Conservation (phyloP, 75 land plant genomes). For the Pinus albicaulis region DNA sequence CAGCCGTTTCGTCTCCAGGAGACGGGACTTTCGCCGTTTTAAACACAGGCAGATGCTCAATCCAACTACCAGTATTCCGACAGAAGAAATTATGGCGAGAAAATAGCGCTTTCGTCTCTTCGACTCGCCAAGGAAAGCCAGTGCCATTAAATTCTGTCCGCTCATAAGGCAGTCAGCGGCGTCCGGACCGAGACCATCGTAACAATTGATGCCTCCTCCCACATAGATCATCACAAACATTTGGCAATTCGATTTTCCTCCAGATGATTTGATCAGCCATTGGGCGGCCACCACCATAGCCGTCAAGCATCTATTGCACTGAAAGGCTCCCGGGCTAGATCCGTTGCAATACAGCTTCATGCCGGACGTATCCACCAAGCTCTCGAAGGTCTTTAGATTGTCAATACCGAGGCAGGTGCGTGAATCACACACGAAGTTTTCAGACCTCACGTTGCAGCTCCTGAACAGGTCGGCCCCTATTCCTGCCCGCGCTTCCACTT, state of each 20-base stretch:
- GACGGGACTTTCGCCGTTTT: background rate
- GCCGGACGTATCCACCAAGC: background rate
- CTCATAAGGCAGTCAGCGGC: constrained; percentile 2
- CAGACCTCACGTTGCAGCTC: background rate
- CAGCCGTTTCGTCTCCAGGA: background rate
- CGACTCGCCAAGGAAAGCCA: background rate
- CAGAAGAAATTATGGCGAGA: background rate
- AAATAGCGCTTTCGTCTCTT: background rate
- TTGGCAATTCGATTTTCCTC: background rate
- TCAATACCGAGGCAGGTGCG: background rate
- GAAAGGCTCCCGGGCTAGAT: background rate
- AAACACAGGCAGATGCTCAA: background rate
- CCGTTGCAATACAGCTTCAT: constrained; percentile 2
- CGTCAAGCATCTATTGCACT: background rate
- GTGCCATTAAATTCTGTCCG: background rate
- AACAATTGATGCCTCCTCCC: background rate
- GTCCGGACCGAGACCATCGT: background rate
- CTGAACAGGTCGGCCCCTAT: background rate
- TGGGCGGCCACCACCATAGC: background rate
- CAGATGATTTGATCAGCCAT: background rate
- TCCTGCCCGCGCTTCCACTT: background rate
- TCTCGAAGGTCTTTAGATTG: background rate
- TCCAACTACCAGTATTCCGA: background rate
- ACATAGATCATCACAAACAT: constrained; percentile 2
- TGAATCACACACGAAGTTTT: background rate